Evolutionary conservation across 257 asterid species (phyloP).

Genomic region (Datura wrightii): DNA sequence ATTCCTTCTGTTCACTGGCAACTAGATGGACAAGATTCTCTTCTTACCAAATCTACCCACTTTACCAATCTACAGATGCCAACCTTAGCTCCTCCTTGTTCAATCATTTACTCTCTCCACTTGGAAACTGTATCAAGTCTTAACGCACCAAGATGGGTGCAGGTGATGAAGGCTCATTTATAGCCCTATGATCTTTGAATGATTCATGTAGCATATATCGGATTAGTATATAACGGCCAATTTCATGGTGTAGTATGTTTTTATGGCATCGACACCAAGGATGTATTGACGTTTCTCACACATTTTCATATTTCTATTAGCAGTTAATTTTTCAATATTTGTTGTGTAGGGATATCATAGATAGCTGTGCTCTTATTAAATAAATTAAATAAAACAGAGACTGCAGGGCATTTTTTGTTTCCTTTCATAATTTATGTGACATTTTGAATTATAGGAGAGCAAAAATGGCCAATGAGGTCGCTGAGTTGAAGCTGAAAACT

Average conservation of each 20-base stretch:
- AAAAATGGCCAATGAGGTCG: constrained; percentile 87
- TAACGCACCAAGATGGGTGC: constrained; percentile 1
- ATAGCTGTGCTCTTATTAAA: background rate
- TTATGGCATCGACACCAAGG: background rate
- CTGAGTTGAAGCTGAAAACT: constrained; percentile 70
- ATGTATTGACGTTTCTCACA: background rate
- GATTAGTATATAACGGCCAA: background rate
- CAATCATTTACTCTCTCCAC: background rate
- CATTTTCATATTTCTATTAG: background rate
- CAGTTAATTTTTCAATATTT: background rate
- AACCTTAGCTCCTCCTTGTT: constrained; percentile 12
- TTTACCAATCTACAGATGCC: background rate
- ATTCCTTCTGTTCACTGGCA: background rate
- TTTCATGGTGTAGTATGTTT: background rate
- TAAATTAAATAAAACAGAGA: background rate
- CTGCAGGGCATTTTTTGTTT: background rate
- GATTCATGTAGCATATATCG: background rate
- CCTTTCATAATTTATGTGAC: background rate
- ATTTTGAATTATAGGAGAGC: constrained; percentile 66
- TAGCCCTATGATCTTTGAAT: background rate
- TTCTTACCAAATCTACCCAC: background rate
- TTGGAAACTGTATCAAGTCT: background rate
- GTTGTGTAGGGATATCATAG: background rate
- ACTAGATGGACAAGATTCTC: constrained; percentile 9
- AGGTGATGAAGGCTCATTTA: background rate